phyloP scores from a whole-genome alignment of 2,329 filamentous ascomycete species.

The Talaromyces sp. region DNA sequence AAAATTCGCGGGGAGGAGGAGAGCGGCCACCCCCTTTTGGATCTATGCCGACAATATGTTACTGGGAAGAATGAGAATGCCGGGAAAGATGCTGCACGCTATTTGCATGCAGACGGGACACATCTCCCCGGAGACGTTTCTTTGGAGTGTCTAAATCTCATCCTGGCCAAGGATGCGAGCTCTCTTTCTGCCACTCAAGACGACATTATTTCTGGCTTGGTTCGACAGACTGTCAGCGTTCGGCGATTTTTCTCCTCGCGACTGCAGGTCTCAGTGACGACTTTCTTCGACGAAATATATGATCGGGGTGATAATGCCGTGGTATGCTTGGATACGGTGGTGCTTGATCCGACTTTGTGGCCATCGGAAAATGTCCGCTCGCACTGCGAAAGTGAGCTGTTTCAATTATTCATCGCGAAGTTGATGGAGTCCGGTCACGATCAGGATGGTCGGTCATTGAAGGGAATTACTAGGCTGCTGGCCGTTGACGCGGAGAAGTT shows the following conservation, averaged over 20 bases:
- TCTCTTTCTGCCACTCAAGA: slow-evolving; percentile 43
- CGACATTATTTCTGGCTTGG: slow-evolving; percentile 46
- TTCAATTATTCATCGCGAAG: slow-evolving; percentile 72
- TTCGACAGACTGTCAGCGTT: slow-evolving; percentile 43
- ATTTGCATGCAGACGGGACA: slow-evolving; percentile 43
- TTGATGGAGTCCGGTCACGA: slow-evolving; percentile 89
- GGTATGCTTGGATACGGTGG: slow-evolving; percentile 46
- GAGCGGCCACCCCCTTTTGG: slow-evolving; percentile 42
- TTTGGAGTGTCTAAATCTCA: slow-evolving; percentile 42
- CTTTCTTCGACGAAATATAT: slow-evolving; percentile 50
- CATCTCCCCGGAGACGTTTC: slow-evolving; percentile 42
- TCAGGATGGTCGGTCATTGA: slow-evolving; percentile 58
- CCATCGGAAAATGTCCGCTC: slow-evolving; percentile 40
- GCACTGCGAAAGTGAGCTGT: slow-evolving; percentile 47
- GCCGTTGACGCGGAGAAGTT: slow-evolving; percentile 53
- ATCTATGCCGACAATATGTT: slow-evolving; percentile 44
- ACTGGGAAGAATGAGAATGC: slow-evolving; percentile 41
- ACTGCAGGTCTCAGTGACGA: slow-evolving; percentile 44
- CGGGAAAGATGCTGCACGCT: slow-evolving; percentile 44
- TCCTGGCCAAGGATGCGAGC: slow-evolving; percentile 37
- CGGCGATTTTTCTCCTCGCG: slow-evolving; percentile 43
- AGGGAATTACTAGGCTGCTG: slow-evolving; percentile 58
- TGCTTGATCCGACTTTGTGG: slow-evolving; percentile 47
- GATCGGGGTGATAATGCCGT: slow-evolving; percentile 47
- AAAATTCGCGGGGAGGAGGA: slow-evolving; percentile 44